Evolutionary conservation across 306 rosid species (phyloP).

Genomic region (Casuarina cunninghamiana): DNA sequence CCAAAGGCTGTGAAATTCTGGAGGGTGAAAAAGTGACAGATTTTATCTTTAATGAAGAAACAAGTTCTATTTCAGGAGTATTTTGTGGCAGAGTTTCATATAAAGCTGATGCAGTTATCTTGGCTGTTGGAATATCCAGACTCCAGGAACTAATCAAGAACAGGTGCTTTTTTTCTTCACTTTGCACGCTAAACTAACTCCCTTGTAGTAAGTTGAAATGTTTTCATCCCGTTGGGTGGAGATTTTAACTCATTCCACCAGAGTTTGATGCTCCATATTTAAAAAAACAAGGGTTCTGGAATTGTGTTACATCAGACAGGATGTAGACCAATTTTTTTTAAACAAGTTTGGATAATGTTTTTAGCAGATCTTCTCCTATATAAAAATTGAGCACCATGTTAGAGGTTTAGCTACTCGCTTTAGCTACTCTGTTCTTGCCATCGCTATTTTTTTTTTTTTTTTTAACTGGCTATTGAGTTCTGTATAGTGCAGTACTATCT

Average conservation of each 20-base stretch:
- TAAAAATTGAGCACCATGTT: slow-evolving; percentile 5
- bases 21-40: slow-evolving; percentile 39
- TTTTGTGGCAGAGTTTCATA: slow-evolving; percentile 32
- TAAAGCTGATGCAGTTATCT: slow-evolving; percentile 53
- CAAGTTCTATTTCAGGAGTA: slow-evolving; percentile 42
- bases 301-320: not conserved
- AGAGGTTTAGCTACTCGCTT: slow-evolving; percentile 1
- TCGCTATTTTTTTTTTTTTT: not conserved
- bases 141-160: slow-evolving; percentile 47
- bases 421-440: slow-evolving; percentile 13
- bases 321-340: not conserved
- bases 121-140: slow-evolving; percentile 47
- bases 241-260: not conserved
- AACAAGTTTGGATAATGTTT: not conserved
- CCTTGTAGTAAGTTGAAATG: not conserved
- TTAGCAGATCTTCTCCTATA: not conserved
- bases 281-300: not conserved
- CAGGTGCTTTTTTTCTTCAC: slow-evolving; percentile 31
- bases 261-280: not conserved
- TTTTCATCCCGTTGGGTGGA: not conserved
- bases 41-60: slow-evolving; percentile 38
- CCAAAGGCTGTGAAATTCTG: slow-evolving; percentile 48
- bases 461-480: slow-evolving; percentile 26
- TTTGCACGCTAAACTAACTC: not conserved
- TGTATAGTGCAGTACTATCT: slow-evolving; percentile 53